phyloP scores from a whole-genome alignment of 345 rosid genomes.

The Acer negundo region DNA sequence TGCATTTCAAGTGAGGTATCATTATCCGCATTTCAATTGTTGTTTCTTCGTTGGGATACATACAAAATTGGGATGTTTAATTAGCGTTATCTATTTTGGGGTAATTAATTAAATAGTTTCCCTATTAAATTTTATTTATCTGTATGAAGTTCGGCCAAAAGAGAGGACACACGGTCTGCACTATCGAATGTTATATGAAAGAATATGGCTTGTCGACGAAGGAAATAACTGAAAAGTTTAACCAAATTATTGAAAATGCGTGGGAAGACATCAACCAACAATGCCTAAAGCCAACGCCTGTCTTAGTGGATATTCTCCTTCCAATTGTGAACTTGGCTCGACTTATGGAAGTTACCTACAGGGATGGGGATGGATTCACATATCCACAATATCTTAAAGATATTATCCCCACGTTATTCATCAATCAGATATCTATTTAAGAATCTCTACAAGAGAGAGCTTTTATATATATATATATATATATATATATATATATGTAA shows the following conservation, averaged over 20 bases:
- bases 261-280: slow-evolving; percentile 20
- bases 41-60: too few species aligned
- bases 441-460: too few species aligned
- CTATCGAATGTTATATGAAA: slow-evolving; percentile 18
- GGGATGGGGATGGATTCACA: background rate
- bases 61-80: too few species aligned
- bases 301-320: background rate
- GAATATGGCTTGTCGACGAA: background rate
- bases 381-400: background rate
- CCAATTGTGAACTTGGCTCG: slow-evolving; percentile 10
- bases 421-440: background rate
- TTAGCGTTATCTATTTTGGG: too few species aligned
- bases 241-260: background rate
- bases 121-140: too few species aligned
- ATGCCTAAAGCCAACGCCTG: background rate
- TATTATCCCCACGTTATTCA: background rate
- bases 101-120: too few species aligned
- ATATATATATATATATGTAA: too few species aligned
- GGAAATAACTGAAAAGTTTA: background rate
- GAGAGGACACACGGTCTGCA: slow-evolving; percentile 14
- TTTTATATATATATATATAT: too few species aligned
- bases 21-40: too few species aligned
- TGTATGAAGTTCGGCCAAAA: slow-evolving; percentile 9
- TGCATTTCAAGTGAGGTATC: too few species aligned
- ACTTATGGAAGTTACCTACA: background rate